Base-by-base conservation (phyloP, 805 yeast species). In the Saccharomycopsis synnaedendra region DNA sequence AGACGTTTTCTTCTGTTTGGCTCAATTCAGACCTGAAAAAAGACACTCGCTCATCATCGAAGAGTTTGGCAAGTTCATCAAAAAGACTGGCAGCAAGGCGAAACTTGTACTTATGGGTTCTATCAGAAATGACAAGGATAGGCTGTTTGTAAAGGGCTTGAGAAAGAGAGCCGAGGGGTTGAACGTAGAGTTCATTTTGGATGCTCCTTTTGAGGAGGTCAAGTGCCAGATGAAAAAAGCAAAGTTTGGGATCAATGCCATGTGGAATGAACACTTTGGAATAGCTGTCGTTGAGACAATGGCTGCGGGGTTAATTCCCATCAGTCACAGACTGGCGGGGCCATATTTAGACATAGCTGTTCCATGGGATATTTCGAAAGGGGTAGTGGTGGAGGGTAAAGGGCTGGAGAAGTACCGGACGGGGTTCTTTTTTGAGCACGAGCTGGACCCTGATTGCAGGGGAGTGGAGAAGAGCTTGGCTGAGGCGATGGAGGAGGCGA, bases 181-280 rank as follows among this genome's bases (percentile, higher is more conserved):
- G 4, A 62, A 71, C 19, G 62, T 72, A 8, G 69, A 75, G 42
- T 82, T 88, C 57, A 67, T 80, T 0, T 72, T 84, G 4, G 94
- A 93, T 64, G 82, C 90, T 31, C 72, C 86, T 6, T 85, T 85
- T 66, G 70, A 68, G 1, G 72, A 69, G 11, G 79, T 94, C 9
- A 66, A 76, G 45, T 58, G 65, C 32, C 71, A 76, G 46, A 67
- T 94, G 34, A 57, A 66, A 8, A 65, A 62, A 9, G 75, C 87
- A 3, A 75, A 79, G 30, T 79, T 77, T 58, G 98, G 98, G 4
- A 68, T 93, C 38, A 90, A 93, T 58, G 88, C 95, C 32, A 93
- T 93, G 99, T 93, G 98, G 98, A 93, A 93, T 64, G 99, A 93
- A 67, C 99, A 93, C 67, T 93, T 93, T 63, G 99, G 99, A 19